Evolutionary conservation across 1,284 basidiomycete genomes (phyloP).

Genomic region (Cystobasidium sp.): DNA sequence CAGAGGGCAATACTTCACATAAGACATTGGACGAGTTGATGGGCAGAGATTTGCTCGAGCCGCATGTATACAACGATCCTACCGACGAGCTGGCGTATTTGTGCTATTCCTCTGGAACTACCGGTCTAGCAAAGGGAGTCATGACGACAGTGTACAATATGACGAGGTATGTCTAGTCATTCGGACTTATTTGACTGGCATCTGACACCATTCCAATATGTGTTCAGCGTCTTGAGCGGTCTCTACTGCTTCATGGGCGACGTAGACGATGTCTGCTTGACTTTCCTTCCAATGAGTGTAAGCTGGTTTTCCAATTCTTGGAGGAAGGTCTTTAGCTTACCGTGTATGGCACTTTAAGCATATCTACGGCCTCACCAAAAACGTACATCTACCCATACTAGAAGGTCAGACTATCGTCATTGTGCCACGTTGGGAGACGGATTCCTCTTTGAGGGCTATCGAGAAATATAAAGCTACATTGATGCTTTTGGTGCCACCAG

Average conservation of each 20-base stretch:
- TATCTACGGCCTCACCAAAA: conserved; percentile 56
- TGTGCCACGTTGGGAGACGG: conserved; percentile 74
- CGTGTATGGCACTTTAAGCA: conserved; percentile 19
- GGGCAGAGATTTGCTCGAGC: conserved; percentile 31
- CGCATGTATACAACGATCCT: conserved; percentile 30
- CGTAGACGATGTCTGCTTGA: conserved; percentile 46
- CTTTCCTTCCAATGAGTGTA: conserved; percentile 50
- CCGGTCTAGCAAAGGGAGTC: conserved; percentile 52
- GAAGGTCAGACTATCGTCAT: conserved; percentile 68
- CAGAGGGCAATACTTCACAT: conserved; percentile 6
- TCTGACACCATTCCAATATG: neutral
- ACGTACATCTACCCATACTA: conserved; percentile 68
- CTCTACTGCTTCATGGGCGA: conserved; percentile 37
- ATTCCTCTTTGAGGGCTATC: conserved; percentile 69
- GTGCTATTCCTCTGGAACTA: conserved; percentile 51
- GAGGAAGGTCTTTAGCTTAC: neutral
- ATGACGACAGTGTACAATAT: conserved; percentile 51
- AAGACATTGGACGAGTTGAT: conserved; percentile 44
- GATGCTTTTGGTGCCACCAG: conserved; percentile 78
- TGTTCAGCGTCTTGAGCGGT: conserved; percentile 32
- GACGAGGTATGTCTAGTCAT: conserved; percentile 34
- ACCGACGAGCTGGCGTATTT: conserved; percentile 50
- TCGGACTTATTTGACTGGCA: neutral
- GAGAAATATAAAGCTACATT: conserved; percentile 69
- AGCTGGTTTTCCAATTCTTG: neutral